Conservation (phyloP, 495 filamentous ascomycete genomes). For the Podospora sp. region DNA sequence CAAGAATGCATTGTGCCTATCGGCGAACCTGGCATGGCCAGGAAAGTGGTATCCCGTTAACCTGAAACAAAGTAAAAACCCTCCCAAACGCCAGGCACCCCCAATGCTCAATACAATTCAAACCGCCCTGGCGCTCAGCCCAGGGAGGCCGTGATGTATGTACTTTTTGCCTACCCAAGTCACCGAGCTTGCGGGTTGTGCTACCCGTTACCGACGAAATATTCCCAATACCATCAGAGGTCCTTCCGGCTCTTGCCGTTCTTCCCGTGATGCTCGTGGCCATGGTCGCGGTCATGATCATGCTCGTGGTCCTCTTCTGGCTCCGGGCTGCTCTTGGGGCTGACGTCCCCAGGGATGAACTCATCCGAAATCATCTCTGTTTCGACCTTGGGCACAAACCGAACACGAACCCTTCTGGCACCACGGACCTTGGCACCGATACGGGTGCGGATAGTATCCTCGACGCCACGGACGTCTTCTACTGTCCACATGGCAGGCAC, state of each 20-base stretch:
- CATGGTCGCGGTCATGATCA: slow-evolving; percentile 29
- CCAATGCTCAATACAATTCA: not conserved
- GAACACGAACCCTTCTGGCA: slow-evolving; percentile 75
- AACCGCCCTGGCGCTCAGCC: not conserved
- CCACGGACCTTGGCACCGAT: slow-evolving; percentile 78
- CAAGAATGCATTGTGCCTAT: not conserved
- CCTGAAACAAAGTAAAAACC: not conserved
- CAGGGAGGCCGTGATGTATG: not conserved
- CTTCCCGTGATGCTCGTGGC: slow-evolving; percentile 19
- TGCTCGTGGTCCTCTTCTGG: slow-evolving; percentile 57
- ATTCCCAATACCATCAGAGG: not conserved
- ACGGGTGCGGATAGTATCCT: slow-evolving; percentile 67
- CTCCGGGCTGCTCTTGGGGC: slow-evolving; percentile 65
- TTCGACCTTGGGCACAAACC: slow-evolving; percentile 68
- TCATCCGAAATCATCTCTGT: slow-evolving; percentile 67
- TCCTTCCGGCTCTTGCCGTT: slow-evolving; percentile 7
- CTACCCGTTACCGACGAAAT: not conserved
- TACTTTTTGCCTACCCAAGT: not conserved
- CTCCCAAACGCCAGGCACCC: not conserved
- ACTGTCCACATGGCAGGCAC: slow-evolving; percentile 75
- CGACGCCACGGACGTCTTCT: slow-evolving; percentile 64
- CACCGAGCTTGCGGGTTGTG: not conserved
- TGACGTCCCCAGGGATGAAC: slow-evolving; percentile 72
- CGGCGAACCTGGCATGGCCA: not conserved
- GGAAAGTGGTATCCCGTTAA: not conserved